A percentile compares a stretch with the other conserved stretches of the same genome.
phyloP scores from a whole-genome alignment of 2,329 filamentous ascomycete genomes.

The Elsinoe necatrix region DNA sequence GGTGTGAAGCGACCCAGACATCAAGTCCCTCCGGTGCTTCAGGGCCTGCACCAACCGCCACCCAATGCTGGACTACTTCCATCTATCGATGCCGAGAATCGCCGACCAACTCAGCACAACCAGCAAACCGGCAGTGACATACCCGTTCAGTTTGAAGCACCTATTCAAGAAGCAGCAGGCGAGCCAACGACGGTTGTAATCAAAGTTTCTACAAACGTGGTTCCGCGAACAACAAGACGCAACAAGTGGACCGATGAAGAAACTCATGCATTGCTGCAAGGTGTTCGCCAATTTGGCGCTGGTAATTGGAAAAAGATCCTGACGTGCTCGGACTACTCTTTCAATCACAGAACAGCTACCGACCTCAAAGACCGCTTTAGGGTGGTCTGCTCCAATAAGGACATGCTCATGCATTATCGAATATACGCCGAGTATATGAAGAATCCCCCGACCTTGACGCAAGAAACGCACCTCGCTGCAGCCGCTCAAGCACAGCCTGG shows the following conservation, averaged over 20 bases:
- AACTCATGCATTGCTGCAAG: conserved; percentile 48
- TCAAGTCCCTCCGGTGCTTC: conserved; percentile 43
- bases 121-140: background rate
- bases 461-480: conserved; percentile 5
- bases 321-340: conserved; percentile 47
- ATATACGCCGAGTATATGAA: conserved; percentile 12
- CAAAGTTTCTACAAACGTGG: background rate
- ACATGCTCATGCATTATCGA: conserved; percentile 11
- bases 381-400: conserved; percentile 13
- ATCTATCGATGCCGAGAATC: conserved; percentile 46
- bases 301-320: conserved; percentile 58
- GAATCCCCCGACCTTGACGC: background rate
- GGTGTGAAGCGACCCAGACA: conserved; percentile 24
- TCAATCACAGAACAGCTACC: conserved; percentile 51
- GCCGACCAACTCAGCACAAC: conserved; percentile 4
- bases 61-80: conserved; percentile 54
- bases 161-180: conserved; percentile 21
- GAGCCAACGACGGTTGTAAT: conserved; percentile 30
- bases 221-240: conserved; percentile 17
- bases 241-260: conserved; percentile 57
- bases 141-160: conserved; percentile 24
- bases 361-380: conserved; percentile 51
- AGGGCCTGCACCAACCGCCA: conserved; percentile 55
- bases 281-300: conserved; percentile 53
- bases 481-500: background rate